phyloP scores from a whole-genome alignment of 2,329 filamentous ascomycete genomes.

The Monilinia fructicola region DNA sequence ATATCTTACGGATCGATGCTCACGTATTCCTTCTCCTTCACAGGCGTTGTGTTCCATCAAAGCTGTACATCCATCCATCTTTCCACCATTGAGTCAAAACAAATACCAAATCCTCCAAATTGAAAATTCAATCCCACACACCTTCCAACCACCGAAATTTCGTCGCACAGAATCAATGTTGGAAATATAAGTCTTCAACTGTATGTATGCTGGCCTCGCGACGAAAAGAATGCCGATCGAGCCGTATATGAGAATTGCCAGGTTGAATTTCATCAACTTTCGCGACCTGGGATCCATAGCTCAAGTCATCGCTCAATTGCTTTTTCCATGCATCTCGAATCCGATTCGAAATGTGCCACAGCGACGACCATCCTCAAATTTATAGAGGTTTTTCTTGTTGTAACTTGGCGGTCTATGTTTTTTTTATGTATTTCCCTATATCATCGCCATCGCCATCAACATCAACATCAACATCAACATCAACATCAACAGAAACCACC shows the following conservation, averaged over 20 bases:
- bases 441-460: not conserved
- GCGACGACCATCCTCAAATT: constrained; percentile 31
- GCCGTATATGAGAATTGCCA: constrained; percentile 30
- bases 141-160: not conserved
- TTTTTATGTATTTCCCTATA: not conserved
- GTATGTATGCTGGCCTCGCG: constrained; percentile 21
- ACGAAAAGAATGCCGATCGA: constrained; percentile 30
- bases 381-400: too few relatives aligned
- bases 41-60: constrained; percentile 34
- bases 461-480: not conserved
- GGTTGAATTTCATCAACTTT: constrained; percentile 26
- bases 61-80: constrained; percentile 27
- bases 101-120: not conserved
- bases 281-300: constrained; percentile 34
- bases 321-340: constrained; percentile 8
- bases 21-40: constrained; percentile 32
- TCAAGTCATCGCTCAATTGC: constrained; percentile 12
- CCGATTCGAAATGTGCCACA: constrained; percentile 28
- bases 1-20: constrained; percentile 33
- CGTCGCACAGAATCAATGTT: not conserved
- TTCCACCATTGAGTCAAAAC: not conserved
- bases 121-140: not conserved
- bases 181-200: not conserved
- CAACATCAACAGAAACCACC: not conserved
- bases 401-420: not conserved